A percentile compares a stretch with the other conserved stretches of the same genome.
These are phyloP conservation scores for Gaeumannomyces sp. DNA, from an alignment of 2,329 filamentous ascomycete species.

Conservation along the genomic window DNA sequence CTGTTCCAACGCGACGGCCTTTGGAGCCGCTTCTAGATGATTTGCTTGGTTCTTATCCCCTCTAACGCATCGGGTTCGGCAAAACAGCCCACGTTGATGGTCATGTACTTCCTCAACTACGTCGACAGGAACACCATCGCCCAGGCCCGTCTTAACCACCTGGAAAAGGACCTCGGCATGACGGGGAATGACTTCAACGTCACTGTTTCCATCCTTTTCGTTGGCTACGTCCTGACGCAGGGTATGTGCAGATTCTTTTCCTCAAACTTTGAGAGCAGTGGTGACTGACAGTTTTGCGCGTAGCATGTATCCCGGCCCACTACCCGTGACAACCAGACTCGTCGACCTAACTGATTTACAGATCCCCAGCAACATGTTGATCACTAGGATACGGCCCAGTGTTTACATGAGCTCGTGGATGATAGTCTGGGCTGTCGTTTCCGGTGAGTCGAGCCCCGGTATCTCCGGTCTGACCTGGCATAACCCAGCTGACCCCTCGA, in stretches of 20 bases:
- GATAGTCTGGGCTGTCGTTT: constrained; percentile 6
- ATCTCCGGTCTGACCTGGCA: background rate
- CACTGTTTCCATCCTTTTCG: constrained; percentile 27
- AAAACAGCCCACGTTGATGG: constrained; percentile 11
- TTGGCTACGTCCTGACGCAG: constrained; percentile 23
- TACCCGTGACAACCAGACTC: too few species aligned
- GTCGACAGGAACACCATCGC: constrained; percentile 32
- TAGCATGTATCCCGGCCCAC: background rate
- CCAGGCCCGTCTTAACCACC: constrained; percentile 33
- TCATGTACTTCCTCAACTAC: constrained; percentile 61
- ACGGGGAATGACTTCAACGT: constrained; percentile 32
- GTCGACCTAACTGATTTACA: background rate
- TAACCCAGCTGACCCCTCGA: background rate
- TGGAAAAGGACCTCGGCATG: constrained; percentile 35
- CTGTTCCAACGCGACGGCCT: background rate
- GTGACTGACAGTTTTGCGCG: background rate
- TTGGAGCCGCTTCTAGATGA: too few species aligned
- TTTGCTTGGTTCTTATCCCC: too few species aligned
- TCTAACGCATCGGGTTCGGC: background rate
- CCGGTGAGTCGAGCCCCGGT: background rate
- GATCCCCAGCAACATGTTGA: constrained; percentile 20
- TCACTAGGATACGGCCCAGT: constrained; percentile 22
- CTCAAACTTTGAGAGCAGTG: accelerated
- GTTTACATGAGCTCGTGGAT: constrained; percentile 6
- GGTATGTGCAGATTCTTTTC: constrained; percentile 11